Evolutionary conservation across 805 yeast species (phyloP).

Genomic region (Candida methanosorbosa): DNA sequence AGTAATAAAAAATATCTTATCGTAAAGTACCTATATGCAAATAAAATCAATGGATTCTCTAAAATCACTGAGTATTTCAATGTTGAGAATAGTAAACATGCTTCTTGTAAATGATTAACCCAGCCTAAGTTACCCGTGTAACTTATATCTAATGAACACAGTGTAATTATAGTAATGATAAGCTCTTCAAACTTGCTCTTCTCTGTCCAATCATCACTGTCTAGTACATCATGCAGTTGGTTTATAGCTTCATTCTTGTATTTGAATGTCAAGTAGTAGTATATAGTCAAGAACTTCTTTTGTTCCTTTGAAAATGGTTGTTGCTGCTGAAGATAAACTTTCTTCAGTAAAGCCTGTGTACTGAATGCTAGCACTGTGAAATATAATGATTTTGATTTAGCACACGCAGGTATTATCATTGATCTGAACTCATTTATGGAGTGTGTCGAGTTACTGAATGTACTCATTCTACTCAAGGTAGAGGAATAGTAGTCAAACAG

Average conservation of each 20-base stretch:
- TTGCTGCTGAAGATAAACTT: not conserved
- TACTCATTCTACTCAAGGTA: slow-evolving; percentile 15
- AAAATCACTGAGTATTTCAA: slow-evolving; percentile 12
- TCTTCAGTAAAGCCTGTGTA: slow-evolving; percentile 4
- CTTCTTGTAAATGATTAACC: slow-evolving; percentile 23
- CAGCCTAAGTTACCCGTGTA: slow-evolving; percentile 20
- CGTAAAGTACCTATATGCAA: slow-evolving; percentile 24
- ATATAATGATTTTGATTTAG: slow-evolving; percentile 15
- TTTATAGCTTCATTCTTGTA: slow-evolving; percentile 23
- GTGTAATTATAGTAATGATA: slow-evolving; percentile 18
- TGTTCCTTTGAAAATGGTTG: not conserved
- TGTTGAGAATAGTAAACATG: slow-evolving; percentile 19
- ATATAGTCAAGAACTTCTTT: not conserved
- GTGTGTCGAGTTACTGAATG: slow-evolving; percentile 12
- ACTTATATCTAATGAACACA: slow-evolving; percentile 24
- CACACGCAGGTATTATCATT: slow-evolving; percentile 19
- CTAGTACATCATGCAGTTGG: slow-evolving; percentile 18
- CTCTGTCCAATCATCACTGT: slow-evolving; percentile 9
- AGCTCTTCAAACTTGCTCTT: slow-evolving; percentile 15
- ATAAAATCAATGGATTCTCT: slow-evolving; percentile 14
- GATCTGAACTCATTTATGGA: slow-evolving; percentile 18
- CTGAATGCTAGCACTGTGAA: slow-evolving; percentile 13
- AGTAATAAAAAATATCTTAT: slow-evolving; percentile 20
- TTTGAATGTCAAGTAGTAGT: slow-evolving; percentile 6
- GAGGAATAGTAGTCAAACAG: slow-evolving; percentile 16